These are phyloP conservation scores for Biscogniauxia mediterranea DNA, from an alignment of 2,329 filamentous ascomycete species.

Conservation along the genomic window DNA sequence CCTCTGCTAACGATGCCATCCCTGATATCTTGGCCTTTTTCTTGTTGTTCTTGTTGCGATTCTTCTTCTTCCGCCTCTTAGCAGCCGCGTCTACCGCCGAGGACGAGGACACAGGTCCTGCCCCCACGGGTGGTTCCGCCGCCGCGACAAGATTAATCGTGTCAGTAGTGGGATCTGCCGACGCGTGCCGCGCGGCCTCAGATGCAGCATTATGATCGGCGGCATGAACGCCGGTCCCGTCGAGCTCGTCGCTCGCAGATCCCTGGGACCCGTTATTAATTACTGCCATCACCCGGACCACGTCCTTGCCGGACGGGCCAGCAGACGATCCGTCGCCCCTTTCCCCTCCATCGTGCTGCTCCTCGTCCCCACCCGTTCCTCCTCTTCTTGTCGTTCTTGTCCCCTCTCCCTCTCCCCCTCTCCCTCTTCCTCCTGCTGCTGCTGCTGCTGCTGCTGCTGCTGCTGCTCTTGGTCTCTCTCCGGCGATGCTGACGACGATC, in stretches of 20 bases:
- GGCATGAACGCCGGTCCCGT: background rate
- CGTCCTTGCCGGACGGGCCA: background rate
- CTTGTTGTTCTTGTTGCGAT: slow-evolving; percentile 30
- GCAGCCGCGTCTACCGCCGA: background rate
- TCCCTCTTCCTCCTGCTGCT: slow-evolving; percentile 6
- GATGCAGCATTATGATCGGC: background rate
- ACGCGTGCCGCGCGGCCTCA: background rate
- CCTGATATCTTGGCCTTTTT: slow-evolving; percentile 11
- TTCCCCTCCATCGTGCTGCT: background rate
- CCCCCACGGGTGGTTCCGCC: slow-evolving; percentile 11
- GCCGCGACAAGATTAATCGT: background rate
- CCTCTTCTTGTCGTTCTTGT: no score
- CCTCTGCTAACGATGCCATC: no score
- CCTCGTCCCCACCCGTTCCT: background rate
- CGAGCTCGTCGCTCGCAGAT: background rate
- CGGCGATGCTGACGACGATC: no score
- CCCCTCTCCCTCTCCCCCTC: slow-evolving; percentile 9
- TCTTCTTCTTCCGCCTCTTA: slow-evolving; percentile 22
- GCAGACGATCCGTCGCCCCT: background rate
- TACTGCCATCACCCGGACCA: background rate
- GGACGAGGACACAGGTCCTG: slow-evolving; percentile 11
- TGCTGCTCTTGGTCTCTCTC: no score
- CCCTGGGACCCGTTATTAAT: background rate
- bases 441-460: background rate
- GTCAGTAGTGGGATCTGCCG: background rate